phyloP scores from a whole-genome alignment of 2,329 filamentous ascomycete species.

The Scolecobasidium constrictum region DNA sequence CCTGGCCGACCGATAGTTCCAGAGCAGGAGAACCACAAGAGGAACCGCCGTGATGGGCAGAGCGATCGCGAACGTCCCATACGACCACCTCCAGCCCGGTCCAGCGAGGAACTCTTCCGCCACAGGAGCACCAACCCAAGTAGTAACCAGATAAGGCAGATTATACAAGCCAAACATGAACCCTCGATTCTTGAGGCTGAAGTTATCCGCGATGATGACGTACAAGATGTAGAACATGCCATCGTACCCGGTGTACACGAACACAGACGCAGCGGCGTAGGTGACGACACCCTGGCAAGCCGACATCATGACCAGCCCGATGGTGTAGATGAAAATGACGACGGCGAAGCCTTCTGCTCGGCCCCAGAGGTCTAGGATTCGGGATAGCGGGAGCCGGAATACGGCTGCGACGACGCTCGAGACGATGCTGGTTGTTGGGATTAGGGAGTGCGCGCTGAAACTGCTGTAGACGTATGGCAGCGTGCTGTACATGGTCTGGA shows the following conservation, averaged over 20 bases:
- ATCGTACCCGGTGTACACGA: conserved; percentile 48
- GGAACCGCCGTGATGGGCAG: conserved; percentile 51
- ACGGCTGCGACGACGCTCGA: conserved; percentile 44
- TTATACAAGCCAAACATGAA: conserved; percentile 52
- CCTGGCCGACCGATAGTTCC: conserved; percentile 37
- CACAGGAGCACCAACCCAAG: conserved; percentile 50
- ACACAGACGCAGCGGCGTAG: conserved; percentile 47
- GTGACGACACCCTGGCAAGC: conserved; percentile 47
- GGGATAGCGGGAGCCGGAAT: conserved; percentile 53
- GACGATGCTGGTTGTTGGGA: conserved; percentile 18
- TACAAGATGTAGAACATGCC: conserved; percentile 51
- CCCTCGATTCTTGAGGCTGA: conserved; percentile 51
- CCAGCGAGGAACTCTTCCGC: conserved; percentile 42
- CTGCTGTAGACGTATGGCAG: conserved; percentile 20
- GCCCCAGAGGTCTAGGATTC: conserved; percentile 58
- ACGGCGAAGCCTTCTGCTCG: conserved; percentile 51
- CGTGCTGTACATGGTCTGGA: conserved; percentile 16
- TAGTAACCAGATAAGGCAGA: conserved; percentile 56
- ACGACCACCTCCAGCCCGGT: conserved; percentile 56
- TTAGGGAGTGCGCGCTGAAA: conserved; percentile 19
- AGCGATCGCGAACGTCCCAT: conserved; percentile 55
- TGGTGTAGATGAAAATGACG: conserved; percentile 39
- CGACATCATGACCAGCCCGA: conserved; percentile 56
- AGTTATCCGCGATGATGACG: conserved; percentile 58
- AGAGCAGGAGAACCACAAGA: conserved; percentile 31